Evolutionary conservation across 805 yeast species (phyloP), one percentile per base, ranked within the genome.

Genomic region (Saccharomycopsis javanensis): DNA sequence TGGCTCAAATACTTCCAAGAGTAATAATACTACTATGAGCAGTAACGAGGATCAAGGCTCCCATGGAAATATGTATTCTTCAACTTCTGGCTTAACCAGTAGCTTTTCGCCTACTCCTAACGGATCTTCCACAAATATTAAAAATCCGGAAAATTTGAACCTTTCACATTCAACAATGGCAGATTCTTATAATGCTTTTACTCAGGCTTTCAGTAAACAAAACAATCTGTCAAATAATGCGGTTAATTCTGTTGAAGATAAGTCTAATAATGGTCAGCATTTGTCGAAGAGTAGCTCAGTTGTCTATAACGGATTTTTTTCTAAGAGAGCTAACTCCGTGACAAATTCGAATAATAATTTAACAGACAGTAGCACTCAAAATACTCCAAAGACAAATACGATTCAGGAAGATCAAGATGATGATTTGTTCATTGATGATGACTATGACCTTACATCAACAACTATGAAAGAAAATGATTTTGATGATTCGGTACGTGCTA

Each of bases 221-320:
- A 16, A 20, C 10, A 7, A 13, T 4, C 16, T 2, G 5, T 23
- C 8, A 20, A 23, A 11, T n/a, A 42, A 42, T 20, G 23, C 5
- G 8, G 23, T 2, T 20, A 42, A 23, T 13, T 16, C 5, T n/a
- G 18, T 6, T 42, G 48, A 42, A 10, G 48, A 42, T 20, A 42
- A 42, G 13, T 42, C 48, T 13, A 25, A 25, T 42, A 5, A 18
- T 25, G 25, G 15, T 42, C 48, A 42, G 23, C 18, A 42, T 20
- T 42, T 42, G 25, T 42, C 48, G 28, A 57, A 56, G n/a, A 50
- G 42, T 7, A 60, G 55, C 27, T 50, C 55, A 6, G 59, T 57
- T 3, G 59, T 55, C 5, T 60, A 60, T 51, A 60, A 38, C 38
- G 62, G 62, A 10, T 60, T 27, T 48, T 60, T 60, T 48, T 53